Conservation (phyloP, 768 basidiomycete species). For the Filobasidium wieringae region DNA sequence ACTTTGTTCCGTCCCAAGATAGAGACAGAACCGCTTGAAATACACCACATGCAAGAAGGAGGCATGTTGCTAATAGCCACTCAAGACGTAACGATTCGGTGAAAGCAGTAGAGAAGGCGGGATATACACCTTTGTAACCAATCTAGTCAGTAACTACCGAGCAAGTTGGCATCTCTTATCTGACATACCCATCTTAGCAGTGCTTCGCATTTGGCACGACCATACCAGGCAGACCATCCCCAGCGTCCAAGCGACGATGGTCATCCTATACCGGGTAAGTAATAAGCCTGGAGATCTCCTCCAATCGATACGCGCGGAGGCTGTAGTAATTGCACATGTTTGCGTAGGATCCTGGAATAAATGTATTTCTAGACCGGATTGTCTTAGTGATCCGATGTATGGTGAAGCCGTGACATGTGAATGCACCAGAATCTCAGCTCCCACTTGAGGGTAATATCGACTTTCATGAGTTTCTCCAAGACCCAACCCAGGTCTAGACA, state of each 20-base stretch:
- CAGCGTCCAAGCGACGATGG: conserved; percentile 59
- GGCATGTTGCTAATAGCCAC: neutral
- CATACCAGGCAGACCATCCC: conserved; percentile 55
- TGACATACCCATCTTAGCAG: conserved; percentile 12
- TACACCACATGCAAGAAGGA: too few relatives aligned
- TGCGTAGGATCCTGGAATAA: conserved; percentile 33
- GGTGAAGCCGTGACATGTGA: conserved; percentile 25
- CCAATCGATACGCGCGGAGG: conserved; percentile 59
- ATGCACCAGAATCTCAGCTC: conserved; percentile 23
- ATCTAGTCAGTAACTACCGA: neutral
- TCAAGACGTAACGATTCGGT: neutral
- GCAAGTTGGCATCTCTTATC: conserved; percentile 10
- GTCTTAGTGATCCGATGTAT: conserved; percentile 15
- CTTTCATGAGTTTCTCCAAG: neutral
- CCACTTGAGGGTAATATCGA: conserved; percentile 42
- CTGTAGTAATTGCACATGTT: conserved; percentile 44
- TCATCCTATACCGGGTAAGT: conserved; percentile 62
- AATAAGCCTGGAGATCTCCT: conserved; percentile 57
- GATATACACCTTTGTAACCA: neutral
- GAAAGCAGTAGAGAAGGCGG: neutral
- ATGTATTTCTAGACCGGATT: conserved; percentile 19
- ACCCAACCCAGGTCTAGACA: neutral
- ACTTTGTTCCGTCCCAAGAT: too few relatives aligned
- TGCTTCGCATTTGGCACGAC: conserved; percentile 15
- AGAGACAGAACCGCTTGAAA: too few relatives aligned